phyloP scores from a whole-genome alignment of 345 rosid genomes.

The Trapa bicornis region DNA sequence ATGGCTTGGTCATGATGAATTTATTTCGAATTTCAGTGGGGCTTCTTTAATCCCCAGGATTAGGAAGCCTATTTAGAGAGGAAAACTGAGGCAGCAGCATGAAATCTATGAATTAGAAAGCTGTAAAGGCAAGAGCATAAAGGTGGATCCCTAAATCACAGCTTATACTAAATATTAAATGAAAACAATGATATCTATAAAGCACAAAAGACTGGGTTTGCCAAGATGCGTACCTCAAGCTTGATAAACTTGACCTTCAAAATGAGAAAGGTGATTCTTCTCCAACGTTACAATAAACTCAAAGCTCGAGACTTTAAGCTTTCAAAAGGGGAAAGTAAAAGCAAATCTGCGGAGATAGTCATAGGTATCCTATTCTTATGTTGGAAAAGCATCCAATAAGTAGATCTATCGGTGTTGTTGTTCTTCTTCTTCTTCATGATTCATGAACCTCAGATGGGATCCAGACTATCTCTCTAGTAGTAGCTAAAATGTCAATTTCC shows the following conservation, averaged over 20 bases:
- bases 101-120: neutral
- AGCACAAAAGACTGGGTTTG: neutral
- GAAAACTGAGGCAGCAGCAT: neutral
- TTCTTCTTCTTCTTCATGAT: conserved; percentile 10
- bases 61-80: neutral
- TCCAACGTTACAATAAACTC: neutral
- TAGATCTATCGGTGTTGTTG: no score
- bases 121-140: neutral
- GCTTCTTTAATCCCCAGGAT: neutral
- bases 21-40: neutral
- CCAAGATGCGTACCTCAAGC: neutral
- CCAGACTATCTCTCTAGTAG: neutral
- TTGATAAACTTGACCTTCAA: neutral
- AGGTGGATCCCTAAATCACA: neutral
- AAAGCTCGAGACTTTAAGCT: neutral
- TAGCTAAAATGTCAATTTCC: neutral
- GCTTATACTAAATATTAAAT: neutral
- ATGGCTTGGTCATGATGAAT: conserved; percentile 42
- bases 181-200: neutral
- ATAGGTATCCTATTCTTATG: no score
- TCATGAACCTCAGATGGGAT: conserved; percentile 4
- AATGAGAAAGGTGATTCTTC: neutral
- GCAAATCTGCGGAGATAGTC: neutral
- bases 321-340: neutral
- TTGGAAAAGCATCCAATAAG: conserved; percentile 9